Evolutionary conservation across 1,284 basidiomycete genomes (phyloP).

Genomic region (Rhizopogon parksii): DNA sequence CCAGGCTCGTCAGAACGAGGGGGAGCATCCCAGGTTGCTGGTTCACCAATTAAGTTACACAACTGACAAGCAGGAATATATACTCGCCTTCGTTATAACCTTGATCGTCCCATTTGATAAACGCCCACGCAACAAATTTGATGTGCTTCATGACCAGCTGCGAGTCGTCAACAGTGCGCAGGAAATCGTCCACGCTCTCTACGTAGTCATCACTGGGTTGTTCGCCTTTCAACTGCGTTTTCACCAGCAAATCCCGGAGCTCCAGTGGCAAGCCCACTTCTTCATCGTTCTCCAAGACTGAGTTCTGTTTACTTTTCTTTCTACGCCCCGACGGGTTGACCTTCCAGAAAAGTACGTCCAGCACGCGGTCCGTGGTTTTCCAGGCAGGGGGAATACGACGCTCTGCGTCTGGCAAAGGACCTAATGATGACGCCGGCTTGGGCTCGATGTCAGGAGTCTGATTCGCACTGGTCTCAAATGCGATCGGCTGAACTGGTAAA

Average conservation of each 20-base stretch:
- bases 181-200: constrained; percentile 57
- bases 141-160: constrained; percentile 46
- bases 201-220: constrained; percentile 44
- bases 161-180: constrained; percentile 35
- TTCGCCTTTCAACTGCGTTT: constrained; percentile 49
- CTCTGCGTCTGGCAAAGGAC: constrained; percentile 54
- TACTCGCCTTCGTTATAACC: constrained; percentile 79
- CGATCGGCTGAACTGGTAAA: constrained; percentile 24
- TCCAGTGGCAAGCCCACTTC: constrained; percentile 19
- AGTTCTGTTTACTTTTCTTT: constrained; percentile 23
- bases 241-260: constrained; percentile 30
- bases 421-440: constrained; percentile 17
- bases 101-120: constrained; percentile 87
- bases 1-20: constrained; percentile 51
- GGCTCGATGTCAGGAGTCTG: constrained; percentile 34
- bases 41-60: not conserved
- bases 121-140: constrained; percentile 64
- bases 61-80: not conserved
- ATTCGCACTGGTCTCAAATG: constrained; percentile 31
- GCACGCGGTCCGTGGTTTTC: constrained; percentile 75
- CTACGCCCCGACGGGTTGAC: constrained; percentile 17
- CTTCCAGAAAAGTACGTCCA: constrained; percentile 67
- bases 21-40: constrained; percentile 89
- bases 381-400: constrained; percentile 63
- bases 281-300: constrained; percentile 21